Evolutionary conservation across 345 rosid genomes (phyloP).

Genomic region (Cardamine occulta): DNA sequence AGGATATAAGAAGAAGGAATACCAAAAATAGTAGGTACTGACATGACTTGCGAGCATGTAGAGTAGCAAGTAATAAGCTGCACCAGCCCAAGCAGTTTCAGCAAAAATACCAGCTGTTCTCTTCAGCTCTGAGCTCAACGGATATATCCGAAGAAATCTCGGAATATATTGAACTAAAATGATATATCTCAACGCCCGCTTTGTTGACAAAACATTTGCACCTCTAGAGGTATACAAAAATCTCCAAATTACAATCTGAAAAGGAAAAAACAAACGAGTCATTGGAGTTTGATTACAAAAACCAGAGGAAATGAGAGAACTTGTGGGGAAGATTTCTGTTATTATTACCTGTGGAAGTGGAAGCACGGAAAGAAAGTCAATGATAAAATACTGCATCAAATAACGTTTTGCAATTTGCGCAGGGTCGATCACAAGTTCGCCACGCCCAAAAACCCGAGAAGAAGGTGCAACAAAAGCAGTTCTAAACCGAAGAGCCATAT

Average conservation of each 20-base stretch:
- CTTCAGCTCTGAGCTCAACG: slow-evolving; percentile 84
- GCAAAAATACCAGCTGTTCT: slow-evolving; percentile 96
- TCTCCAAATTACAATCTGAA: slow-evolving; percentile 89
- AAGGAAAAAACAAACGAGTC: slow-evolving; percentile 20
- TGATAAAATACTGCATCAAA: slow-evolving; percentile 68
- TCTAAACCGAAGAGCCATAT: slow-evolving; percentile 90
- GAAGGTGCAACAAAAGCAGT: slow-evolving; percentile 97
- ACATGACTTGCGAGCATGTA: slow-evolving; percentile 99
- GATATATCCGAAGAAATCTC: slow-evolving; percentile 67
- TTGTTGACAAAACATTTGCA: slow-evolving; percentile 72
- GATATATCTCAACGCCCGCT: slow-evolving; percentile 69
- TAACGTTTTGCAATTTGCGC: slow-evolving; percentile 89
- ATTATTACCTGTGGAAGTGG: slow-evolving; percentile 93
- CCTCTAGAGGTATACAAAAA: slow-evolving; percentile 73
- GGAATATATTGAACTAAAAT: slow-evolving; percentile 78
- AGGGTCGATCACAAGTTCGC: slow-evolving; percentile 94
- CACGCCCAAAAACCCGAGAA: slow-evolving; percentile 95
- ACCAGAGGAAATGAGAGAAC: slow-evolving; percentile 20
- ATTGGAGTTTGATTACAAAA: neutral
- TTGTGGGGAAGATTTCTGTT: neutral
- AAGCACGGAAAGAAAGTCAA: slow-evolving; percentile 85
- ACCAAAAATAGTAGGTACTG: slow-evolving; percentile 43
- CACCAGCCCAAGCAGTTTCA: slow-evolving; percentile 99
- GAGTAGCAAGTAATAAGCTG: slow-evolving; percentile 85
- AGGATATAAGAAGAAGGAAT: neutral